phyloP scores from a whole-genome alignment of 768 basidiomycete species.

The Termitomyces sp. region DNA sequence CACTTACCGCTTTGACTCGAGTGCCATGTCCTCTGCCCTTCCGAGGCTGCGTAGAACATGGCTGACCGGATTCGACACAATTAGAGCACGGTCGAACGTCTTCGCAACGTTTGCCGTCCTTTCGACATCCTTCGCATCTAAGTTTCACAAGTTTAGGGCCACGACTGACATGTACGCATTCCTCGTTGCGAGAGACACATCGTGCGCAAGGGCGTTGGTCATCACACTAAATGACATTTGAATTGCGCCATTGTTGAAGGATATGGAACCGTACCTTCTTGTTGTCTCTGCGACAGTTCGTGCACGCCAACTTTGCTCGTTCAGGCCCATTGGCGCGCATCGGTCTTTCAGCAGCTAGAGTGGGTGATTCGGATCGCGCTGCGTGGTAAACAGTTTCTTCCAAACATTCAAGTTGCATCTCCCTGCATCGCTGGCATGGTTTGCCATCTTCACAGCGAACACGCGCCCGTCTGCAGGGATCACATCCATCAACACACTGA shows the following conservation, averaged over 20 bases:
- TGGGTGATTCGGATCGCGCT: slow-evolving; percentile 23
- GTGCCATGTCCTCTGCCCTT: slow-evolving; percentile 59
- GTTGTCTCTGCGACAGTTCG: slow-evolving; percentile 60
- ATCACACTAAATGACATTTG: slow-evolving; percentile 45
- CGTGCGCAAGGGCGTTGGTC: slow-evolving; percentile 62
- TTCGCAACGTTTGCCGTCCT: slow-evolving; percentile 58
- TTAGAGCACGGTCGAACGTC: slow-evolving; percentile 55
- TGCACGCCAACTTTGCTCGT: slow-evolving; percentile 59
- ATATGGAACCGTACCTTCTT: slow-evolving; percentile 47
- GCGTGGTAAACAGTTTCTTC: slow-evolving; percentile 37
- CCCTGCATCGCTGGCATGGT: slow-evolving; percentile 53
- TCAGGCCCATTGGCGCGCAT: slow-evolving; percentile 37
- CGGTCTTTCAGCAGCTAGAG: slow-evolving; percentile 21
- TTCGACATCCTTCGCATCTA: slow-evolving; percentile 58
- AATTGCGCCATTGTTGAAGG: slow-evolving; percentile 2
- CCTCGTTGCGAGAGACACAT: slow-evolving; percentile 52
- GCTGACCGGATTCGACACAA: slow-evolving; percentile 45
- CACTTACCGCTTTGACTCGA: slow-evolving; percentile 57
- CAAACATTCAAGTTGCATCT: slow-evolving; percentile 48
- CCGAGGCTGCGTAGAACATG: slow-evolving; percentile 49
- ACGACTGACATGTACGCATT: slow-evolving; percentile 55
- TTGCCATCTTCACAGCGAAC: slow-evolving; percentile 50
- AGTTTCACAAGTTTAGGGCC: slow-evolving; percentile 57
- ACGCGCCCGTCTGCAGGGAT: slow-evolving; percentile 56
- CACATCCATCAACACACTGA: slow-evolving; percentile 63